Evolutionary conservation across 352 stramenopile genomes (phyloP).

Genomic region (Globisporangium yorkense): DNA sequence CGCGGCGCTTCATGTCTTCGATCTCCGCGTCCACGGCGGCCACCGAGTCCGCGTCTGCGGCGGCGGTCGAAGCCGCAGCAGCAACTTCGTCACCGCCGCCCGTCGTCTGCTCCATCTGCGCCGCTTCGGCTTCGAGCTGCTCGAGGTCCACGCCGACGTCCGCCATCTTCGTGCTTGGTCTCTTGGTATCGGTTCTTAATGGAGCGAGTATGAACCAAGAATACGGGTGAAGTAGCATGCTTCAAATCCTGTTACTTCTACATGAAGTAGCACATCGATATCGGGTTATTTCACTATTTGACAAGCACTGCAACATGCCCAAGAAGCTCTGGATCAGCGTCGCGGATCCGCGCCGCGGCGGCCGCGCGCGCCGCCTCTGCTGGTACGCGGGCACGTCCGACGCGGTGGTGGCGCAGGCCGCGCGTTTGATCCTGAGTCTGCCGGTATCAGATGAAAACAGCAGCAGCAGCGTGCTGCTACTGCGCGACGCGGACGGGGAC

Average conservation of each 20-base stretch:
- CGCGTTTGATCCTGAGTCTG: constrained; percentile 33
- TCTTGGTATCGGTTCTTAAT: background rate
- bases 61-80: constrained; percentile 1
- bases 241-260: no score
- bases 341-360: constrained; percentile 6
- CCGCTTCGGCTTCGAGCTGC: constrained; percentile 18
- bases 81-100: background rate
- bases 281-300: background rate
- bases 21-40: constrained; percentile 63
- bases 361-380: constrained; percentile 26
- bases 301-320: background rate
- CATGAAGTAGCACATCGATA: background rate
- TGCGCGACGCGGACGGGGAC: constrained; percentile 39
- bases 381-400: constrained; percentile 58
- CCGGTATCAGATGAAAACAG: background rate
- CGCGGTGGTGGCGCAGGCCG: constrained; percentile 30
- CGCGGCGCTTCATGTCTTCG: constrained; percentile 80
- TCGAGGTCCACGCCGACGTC: constrained; percentile 16
- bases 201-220: no score
- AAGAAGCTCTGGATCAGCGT: constrained; percentile 18
- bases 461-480: constrained; percentile 21
- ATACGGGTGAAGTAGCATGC: no score
- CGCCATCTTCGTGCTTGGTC: constrained; percentile 4
- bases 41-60: constrained; percentile 26
- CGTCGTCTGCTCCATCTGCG: constrained; percentile 6